These are phyloP conservation scores for Astrothelium subdiscretum DNA, from an alignment of 495 filamentous ascomycete genomes.

Conservation along the genomic window DNA sequence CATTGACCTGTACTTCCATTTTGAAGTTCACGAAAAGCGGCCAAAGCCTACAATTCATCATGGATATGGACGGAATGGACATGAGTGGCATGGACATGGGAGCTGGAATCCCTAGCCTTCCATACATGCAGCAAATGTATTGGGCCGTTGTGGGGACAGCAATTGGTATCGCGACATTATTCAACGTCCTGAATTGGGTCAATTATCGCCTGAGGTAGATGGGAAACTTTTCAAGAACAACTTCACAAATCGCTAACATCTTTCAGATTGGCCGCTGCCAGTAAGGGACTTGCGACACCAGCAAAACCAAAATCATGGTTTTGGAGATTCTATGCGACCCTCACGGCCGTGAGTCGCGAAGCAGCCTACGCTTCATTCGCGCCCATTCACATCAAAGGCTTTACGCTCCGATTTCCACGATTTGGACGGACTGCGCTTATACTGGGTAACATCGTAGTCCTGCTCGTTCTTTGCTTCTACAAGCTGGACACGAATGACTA, in stretches of 20 bases:
- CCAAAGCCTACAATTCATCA: neutral
- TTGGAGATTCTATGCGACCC: slow-evolving; percentile 6
- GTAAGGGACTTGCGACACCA: slow-evolving; percentile 1
- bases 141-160: slow-evolving; percentile 49
- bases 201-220: slow-evolving; percentile 39
- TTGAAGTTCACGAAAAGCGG: too few relatives aligned
- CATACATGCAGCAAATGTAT: slow-evolving; percentile 42
- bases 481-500: slow-evolving; percentile 29
- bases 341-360: slow-evolving; percentile 13
- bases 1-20: too few relatives aligned
- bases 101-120: slow-evolving; percentile 33
- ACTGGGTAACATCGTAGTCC: slow-evolving; percentile 42
- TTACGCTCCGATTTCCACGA: slow-evolving; percentile 39
- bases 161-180: slow-evolving; percentile 39
- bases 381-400: slow-evolving; percentile 25
- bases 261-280: slow-evolving; percentile 7
- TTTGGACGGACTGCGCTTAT: slow-evolving; percentile 45
- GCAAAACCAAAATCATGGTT: slow-evolving; percentile 10
- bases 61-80: slow-evolving; percentile 14
- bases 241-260: neutral
- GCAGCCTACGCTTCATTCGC: slow-evolving; percentile 9
- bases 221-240: neutral
- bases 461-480: slow-evolving; percentile 46
- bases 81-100: slow-evolving; percentile 39
- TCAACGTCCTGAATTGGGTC: slow-evolving; percentile 37